Percentiles rank a stretch among this genome's conserved stretches.
These are phyloP conservation scores for Aspergillus sparsus DNA, from an alignment of 495 filamentous ascomycete genomes.

Conservation along the genomic window DNA sequence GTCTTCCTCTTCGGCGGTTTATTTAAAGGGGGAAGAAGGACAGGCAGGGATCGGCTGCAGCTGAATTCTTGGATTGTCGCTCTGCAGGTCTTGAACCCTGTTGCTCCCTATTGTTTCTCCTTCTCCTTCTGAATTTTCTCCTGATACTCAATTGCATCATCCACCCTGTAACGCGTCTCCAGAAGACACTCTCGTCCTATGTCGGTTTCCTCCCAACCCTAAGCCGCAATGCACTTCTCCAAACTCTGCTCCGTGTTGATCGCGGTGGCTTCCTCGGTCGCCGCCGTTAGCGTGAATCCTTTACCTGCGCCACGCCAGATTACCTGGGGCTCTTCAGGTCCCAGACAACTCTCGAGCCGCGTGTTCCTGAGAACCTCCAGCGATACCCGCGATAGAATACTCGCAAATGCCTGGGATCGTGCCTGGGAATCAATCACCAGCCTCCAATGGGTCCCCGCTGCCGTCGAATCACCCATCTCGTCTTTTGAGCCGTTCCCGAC, in stretches of 20 bases:
- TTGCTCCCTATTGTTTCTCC: background rate
- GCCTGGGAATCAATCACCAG: constrained; percentile 46
- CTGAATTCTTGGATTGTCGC: background rate
- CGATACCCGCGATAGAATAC: constrained; percentile 31
- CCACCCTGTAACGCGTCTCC: background rate
- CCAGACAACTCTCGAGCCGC: constrained; percentile 36
- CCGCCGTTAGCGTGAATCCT: constrained; percentile 54
- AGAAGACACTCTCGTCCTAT: background rate
- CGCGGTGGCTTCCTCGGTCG: constrained; percentile 31
- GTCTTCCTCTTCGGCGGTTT: background rate
- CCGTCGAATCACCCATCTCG: constrained; percentile 50
- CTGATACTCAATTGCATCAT: background rate
- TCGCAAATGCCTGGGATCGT: constrained; percentile 49
- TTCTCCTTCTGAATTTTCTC: background rate
- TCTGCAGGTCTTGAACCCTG: background rate
- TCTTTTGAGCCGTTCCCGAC: constrained; percentile 51
- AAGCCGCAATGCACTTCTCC: constrained; percentile 35
- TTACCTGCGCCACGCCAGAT: constrained; percentile 56
- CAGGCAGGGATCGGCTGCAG: background rate
- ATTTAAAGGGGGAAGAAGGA: constrained; percentile 4
- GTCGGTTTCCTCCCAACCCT: constrained; percentile 4
- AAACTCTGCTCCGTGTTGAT: constrained; percentile 29
- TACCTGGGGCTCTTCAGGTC: constrained; percentile 54
- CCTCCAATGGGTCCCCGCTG: constrained; percentile 55
- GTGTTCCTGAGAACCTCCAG: constrained; percentile 27